Evolutionary conservation across 768 basidiomycete genomes (phyloP), one percentile per base, ranked within the genome.

Genomic region (Leccinum uliginosum): DNA sequence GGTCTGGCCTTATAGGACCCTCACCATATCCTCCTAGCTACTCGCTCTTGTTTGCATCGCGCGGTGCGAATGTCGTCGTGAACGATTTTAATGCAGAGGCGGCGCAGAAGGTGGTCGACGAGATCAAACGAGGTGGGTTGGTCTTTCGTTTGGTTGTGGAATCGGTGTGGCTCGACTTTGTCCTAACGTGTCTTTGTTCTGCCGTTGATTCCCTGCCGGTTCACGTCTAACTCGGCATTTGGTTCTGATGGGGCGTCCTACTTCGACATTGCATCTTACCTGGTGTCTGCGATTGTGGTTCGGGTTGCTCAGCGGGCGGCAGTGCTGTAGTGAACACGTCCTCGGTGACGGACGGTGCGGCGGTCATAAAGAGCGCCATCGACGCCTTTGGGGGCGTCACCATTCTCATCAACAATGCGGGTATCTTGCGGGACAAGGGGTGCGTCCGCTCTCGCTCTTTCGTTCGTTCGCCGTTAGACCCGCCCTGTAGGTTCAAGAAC

Each of bases 351-450:
- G 91, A 97, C 61, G 96, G 96, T 6, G 81, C 80, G 14, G 84
- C 90, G 45, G 89, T 98, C 58, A 87, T 98, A 60, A 81, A 91
- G 75, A 86, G 82, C 44, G 96, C 94, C 19, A 71, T 97, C 21
- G 85, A 94, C 59, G 80, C 84, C 17, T 98, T 93, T 72, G 96
- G 96, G 0, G 75, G 75, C 4, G 78, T 95, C 44, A 86, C 87
- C n/a, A 86, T 91, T 63, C 83, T 98, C 47, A 87, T 98, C 65
- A 98, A 98, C 76, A 98, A 98, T 76, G 94, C 95, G 51, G 95
- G 95, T 32, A 92, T 97, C 56, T 73, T 93, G 54, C 79, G 91
- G 50, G 90, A 89, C 68, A 90, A 83, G 69, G 87, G 85, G 89
- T 89, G 50, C 40, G 78, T 67, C 63, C 8, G 5, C 12, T 12